Evolutionary conservation across 371 early-diverging fungal genomes (phyloP).

Genomic region (Mortierella polycephala): DNA sequence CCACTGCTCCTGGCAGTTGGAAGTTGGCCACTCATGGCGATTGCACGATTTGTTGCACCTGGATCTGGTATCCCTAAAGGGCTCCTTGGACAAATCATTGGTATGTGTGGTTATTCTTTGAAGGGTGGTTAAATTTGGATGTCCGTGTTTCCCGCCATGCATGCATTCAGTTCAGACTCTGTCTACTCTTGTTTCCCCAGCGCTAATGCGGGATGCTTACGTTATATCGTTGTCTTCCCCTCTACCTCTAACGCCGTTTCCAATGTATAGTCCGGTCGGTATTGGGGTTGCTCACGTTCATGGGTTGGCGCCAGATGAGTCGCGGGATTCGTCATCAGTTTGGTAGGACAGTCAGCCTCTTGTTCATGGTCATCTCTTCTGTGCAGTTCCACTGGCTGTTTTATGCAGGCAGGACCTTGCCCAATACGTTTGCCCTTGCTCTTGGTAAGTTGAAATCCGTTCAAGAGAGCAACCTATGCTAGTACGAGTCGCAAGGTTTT

Average conservation of each 20-base stretch:
- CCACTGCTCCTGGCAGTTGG: slow-evolving; percentile 65
- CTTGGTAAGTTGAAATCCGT: slow-evolving; percentile 52
- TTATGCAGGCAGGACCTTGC: slow-evolving; percentile 88
- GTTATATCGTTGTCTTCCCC: slow-evolving; percentile 1
- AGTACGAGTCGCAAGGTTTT: too few relatives aligned
- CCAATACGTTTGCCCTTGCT: slow-evolving; percentile 87
- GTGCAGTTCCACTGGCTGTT: slow-evolving; percentile 91
- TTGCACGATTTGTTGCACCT: slow-evolving; percentile 26
- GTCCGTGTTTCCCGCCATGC: neutral
- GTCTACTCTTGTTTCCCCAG: too few relatives aligned
- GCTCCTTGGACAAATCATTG: slow-evolving; percentile 37
- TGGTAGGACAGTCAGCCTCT: slow-evolving; percentile 63
- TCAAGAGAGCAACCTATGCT: neutral
- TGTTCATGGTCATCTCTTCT: slow-evolving; percentile 69
- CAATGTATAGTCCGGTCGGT: slow-evolving; percentile 57
- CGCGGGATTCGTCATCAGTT: slow-evolving; percentile 61
- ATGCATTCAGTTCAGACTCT: too few relatives aligned
- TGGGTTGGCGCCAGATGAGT: slow-evolving; percentile 58
- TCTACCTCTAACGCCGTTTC: neutral
- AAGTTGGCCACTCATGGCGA: slow-evolving; percentile 52
- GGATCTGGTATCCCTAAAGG: slow-evolving; percentile 35
- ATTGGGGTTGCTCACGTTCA: slow-evolving; percentile 63
- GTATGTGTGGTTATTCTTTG: slow-evolving; percentile 9
- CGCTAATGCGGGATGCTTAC: neutral
- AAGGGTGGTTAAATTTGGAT: slow-evolving; percentile 2